Evolutionary conservation across 495 filamentous ascomycete species (phyloP), one percentile per base, ranked within the genome.

Genomic region (Penicillium riverlandense): DNA sequence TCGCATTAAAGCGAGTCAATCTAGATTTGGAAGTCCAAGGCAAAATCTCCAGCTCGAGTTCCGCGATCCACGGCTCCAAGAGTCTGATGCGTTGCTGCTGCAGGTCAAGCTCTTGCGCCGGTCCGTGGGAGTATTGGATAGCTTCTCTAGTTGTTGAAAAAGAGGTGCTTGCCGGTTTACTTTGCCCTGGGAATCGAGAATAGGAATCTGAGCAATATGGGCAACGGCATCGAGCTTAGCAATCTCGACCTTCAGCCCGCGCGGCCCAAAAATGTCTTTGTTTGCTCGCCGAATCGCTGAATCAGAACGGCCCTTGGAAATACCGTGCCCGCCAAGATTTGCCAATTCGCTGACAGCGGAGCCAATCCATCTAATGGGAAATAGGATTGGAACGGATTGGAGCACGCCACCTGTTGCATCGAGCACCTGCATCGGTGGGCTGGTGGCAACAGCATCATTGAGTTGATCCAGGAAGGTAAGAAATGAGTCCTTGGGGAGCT

Each of bases 351-450:
- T 61, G 13, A 66, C 53, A 2, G 40, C 49, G 0, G 41, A 47
- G 1, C 60, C 62, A 10, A 65, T 44, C 49, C 63, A 58, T 29
- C 45, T 51, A 2, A 63, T 35, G 0, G 62, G 57, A 38, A 61
- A 65, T 1, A 63, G 49, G 15, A 63, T 50, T 0, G 64, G 64
- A 7, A 67, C 58, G 8, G 57, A 55, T 9, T 47, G 44, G 2
- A 67, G 35, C 2, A 66, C 45, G 0, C 60, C 60, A 3, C 64
- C 62, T 9, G 62, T 64, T 11, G 48, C 52, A 14, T 66, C 55
- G 14, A 67, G 58, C 11, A 64, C 54, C 42, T 67, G 57, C 13
- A 65, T 52, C 8, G 63, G 63, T 7, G 65, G 63, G 35, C 47
- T 62, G 36, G 38, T 53, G n/a, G 49, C 35, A 12, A 58, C 48